Evolutionary conservation across 257 asterid species (phyloP).

Genomic region (Solanum verrucosum): DNA sequence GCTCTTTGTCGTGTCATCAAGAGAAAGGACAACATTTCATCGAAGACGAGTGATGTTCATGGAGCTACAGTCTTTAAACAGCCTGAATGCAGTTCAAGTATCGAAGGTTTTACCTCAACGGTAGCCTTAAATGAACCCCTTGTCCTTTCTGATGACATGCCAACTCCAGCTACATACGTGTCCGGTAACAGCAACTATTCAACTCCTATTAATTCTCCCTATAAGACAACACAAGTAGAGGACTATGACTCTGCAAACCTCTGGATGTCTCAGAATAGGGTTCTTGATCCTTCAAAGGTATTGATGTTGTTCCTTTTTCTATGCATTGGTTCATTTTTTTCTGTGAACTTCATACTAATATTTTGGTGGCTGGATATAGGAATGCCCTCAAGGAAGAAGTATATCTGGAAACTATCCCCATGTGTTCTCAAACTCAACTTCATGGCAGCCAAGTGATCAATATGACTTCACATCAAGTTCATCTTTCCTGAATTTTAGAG

Average conservation of each 20-base stretch:
- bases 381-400: conserved; percentile 11
- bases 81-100: conserved; percentile 11
- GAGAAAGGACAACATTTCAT: conserved; percentile 20
- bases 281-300: conserved; percentile 43
- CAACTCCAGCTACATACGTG: conserved; percentile 7
- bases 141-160: conserved; percentile 9
- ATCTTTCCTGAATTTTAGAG: conserved; percentile 31
- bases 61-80: conserved; percentile 6
- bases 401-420: not conserved
- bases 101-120: not conserved
- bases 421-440: conserved; percentile 13
- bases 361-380: conserved; percentile 14
- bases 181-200: conserved; percentile 22
- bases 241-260: conserved; percentile 18
- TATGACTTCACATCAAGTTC: conserved; percentile 29
- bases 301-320: not conserved
- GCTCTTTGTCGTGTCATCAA: conserved; percentile 43
- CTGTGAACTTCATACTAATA: not conserved
- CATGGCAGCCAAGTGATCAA: conserved; percentile 17
- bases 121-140: conserved; percentile 8
- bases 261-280: conserved; percentile 21
- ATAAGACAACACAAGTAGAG: conserved; percentile 8
- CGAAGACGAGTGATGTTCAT: conserved; percentile 10
- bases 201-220: conserved; percentile 24
- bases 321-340: not conserved